Evolutionary conservation across 2,329 filamentous ascomycete species (phyloP), one percentile per base, ranked within the genome.

Genomic region (Colletotrichum magnum): DNA sequence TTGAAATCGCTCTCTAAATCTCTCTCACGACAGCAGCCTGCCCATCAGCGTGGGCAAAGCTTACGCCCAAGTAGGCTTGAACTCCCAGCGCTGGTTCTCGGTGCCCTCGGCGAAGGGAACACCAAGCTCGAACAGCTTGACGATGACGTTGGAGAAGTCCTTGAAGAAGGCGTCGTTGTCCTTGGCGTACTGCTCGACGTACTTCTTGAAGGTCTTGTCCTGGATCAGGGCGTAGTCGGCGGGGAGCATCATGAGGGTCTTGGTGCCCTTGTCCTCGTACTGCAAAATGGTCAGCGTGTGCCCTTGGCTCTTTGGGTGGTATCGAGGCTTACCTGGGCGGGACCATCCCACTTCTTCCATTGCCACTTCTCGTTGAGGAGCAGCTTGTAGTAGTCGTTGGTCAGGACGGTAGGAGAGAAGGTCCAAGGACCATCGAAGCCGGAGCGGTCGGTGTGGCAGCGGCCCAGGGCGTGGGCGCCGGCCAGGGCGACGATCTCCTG

Each of bases 211-310:
- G 74, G 86, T 86, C 88, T 95, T 95, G 84, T 98, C 95, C 84
- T 95, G 89, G 77, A 97, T 84, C 65, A 98, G 86, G 65, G 92
- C 92, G 83, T 97, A 90, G 78, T 99, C 95, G 73, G 94, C 93
- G 61, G 96, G 96, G 81, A 99, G 86, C 95, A 99, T 98, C 96
- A 99, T 98, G 76, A 98, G 85, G 50, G 88, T 87, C 89, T 97
- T 95, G 77, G 92, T 94, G 78, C 86, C 89, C 85, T 93, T 93
- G 84, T 98, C 95, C 84, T 97, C 91, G 79, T 92, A 95, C 88
- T 97, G 68, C 72, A 41, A 69, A 28, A 47, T 24, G 3, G 36
- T 52, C 26, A 47, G 50, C 48, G n/a, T 15, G 7, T 36, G 32
- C 10, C 21, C 41, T 18, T n/a, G 13, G 26, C 47, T 21, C 41